Conservation (phyloP, 2,329 filamentous ascomycete species). For the Hortaea werneckii region DNA sequence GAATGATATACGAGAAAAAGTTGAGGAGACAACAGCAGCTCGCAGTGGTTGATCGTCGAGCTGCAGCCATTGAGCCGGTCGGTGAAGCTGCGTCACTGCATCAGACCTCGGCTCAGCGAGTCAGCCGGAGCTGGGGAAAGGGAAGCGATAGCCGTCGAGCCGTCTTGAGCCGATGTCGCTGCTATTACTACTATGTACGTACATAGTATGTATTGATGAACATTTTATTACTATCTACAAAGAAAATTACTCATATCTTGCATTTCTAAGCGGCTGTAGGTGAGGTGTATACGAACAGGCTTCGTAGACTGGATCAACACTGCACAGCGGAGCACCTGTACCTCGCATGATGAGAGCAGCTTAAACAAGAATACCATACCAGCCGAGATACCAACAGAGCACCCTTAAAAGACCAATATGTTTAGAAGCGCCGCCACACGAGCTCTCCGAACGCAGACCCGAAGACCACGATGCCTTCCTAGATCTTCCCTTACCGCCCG, state of each 20-base stretch:
- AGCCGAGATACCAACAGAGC: background rate
- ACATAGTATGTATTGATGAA: too few relatives aligned
- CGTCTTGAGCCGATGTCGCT: conserved; percentile 4
- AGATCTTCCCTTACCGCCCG: conserved; percentile 11
- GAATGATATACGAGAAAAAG: too few relatives aligned
- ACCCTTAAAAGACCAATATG: background rate
- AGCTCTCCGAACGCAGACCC: conserved; percentile 19
- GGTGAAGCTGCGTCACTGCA: background rate
- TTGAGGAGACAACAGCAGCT: too few relatives aligned
- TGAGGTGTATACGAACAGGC: too few relatives aligned
- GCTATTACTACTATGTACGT: too few relatives aligned
- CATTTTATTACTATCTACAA: too few relatives aligned
- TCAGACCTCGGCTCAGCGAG: conserved; percentile 3
- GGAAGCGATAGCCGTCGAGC: background rate
- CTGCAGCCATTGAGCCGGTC: background rate
- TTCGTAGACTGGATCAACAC: too few relatives aligned
- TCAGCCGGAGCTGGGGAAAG: background rate
- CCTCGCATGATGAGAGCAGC: too few relatives aligned
- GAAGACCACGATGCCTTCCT: conserved; percentile 10
- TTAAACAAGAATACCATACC: background rate
- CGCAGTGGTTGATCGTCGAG: too few relatives aligned
- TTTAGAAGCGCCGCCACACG: conserved; percentile 21
- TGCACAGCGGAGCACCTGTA: too few relatives aligned
- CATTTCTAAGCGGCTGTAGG: too few relatives aligned
- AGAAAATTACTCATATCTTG: too few relatives aligned